Percentiles rank a stretch among this genome's conserved stretches.
Conservation (phyloP, 2,329 filamentous ascomycete species). For the Coleophoma crateriformis region DNA sequence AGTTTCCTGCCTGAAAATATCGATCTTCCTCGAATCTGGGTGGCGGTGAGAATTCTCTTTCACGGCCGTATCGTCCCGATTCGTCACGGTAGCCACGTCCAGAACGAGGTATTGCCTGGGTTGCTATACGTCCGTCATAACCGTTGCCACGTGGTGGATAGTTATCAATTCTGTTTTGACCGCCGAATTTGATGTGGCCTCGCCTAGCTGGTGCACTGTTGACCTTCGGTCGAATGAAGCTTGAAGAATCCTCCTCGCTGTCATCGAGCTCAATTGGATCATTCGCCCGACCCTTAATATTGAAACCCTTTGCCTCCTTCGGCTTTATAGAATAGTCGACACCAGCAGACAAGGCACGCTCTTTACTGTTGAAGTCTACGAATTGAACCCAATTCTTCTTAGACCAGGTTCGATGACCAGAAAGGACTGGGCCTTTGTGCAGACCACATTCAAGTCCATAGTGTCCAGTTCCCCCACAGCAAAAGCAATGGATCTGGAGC, state of each 20-base stretch:
- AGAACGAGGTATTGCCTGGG: background rate
- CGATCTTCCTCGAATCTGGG: background rate
- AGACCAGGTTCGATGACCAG: constrained; percentile 45
- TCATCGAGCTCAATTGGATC: constrained; percentile 23
- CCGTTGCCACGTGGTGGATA: background rate
- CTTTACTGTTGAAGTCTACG: constrained; percentile 37
- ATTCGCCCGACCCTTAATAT: constrained; percentile 24
- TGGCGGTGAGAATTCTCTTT: constrained; percentile 5
- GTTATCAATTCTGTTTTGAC: background rate
- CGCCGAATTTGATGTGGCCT: constrained; percentile 14
- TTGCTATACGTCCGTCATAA: background rate
- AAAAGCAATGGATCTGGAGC: constrained; percentile 49
- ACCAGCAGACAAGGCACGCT: constrained; percentile 19
- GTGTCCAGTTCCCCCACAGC: constrained; percentile 48
- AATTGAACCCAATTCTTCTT: constrained; percentile 42
- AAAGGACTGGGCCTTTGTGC: constrained; percentile 8
- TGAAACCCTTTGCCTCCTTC: constrained; percentile 14
- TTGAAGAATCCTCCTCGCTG: constrained; percentile 17
- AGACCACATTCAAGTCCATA: constrained; percentile 50
- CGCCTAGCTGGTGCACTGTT: constrained; percentile 2
- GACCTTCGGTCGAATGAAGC: constrained; percentile 22
- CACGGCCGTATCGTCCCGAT: constrained; percentile 3
- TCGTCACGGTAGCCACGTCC: background rate
- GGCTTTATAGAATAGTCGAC: constrained; percentile 19
- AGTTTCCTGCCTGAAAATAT: too few relatives aligned